phyloP scores from a whole-genome alignment of 2,329 filamentous ascomycete genomes.

The Hymenoscyphus albidus region DNA sequence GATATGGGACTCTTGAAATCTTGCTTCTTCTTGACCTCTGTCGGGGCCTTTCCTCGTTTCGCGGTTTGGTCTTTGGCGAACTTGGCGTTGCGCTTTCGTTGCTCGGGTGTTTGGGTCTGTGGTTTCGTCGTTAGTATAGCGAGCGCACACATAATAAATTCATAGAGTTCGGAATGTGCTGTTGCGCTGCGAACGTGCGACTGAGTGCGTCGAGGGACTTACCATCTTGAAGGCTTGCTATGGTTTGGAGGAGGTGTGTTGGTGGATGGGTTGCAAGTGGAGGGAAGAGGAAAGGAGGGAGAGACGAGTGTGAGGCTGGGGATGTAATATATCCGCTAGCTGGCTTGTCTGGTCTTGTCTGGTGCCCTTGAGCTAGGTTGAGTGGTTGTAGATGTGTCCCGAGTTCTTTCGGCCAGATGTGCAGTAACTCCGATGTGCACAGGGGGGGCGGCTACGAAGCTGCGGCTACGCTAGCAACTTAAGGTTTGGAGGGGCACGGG shows the following conservation, averaged over 20 bases:
- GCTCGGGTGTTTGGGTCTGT: conserved; percentile 79
- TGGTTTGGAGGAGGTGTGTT: not conserved
- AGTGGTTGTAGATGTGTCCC: conserved; percentile 7
- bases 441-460: not conserved
- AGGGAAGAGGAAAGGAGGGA: not conserved
- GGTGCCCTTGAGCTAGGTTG: too few relatives aligned
- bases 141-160: not conserved
- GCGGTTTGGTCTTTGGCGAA: conserved; percentile 70
- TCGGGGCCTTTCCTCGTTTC: conserved; percentile 71
- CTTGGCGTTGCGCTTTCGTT: conserved; percentile 75
- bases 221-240: conserved; percentile 3
- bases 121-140: not conserved
- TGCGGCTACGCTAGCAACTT: not conserved
- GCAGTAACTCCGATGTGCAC: not conserved
- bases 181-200: too few relatives aligned
- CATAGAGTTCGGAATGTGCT: too few relatives aligned
- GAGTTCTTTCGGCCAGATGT: conserved; percentile 9
- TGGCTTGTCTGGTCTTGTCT: too few relatives aligned
- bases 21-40: conserved; percentile 58
- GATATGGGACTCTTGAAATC: conserved; percentile 53
- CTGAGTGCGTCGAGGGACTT: not conserved
- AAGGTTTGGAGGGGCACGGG: conserved; percentile 4
- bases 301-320: not conserved
- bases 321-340: not conserved
- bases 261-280: not conserved